phyloP scores from a whole-genome alignment of 2,329 filamentous ascomycete genomes.

The Neoarthrinium moseri region DNA sequence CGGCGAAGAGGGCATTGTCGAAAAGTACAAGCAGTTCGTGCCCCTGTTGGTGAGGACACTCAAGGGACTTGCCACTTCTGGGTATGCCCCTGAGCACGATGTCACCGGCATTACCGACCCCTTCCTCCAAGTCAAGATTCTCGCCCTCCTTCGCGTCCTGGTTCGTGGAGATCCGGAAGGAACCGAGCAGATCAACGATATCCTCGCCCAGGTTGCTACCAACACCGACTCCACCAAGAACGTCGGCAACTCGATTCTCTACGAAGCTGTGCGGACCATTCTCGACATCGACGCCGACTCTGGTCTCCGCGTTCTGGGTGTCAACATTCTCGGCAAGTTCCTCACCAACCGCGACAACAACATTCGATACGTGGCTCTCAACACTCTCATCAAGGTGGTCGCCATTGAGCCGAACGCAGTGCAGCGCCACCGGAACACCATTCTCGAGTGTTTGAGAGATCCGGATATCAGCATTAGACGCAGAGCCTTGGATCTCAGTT shows the following conservation, averaged over 20 bases:
- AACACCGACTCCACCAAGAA: conserved; percentile 99
- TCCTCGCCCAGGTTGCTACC: conserved; percentile 93
- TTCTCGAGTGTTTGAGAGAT: conserved; percentile 91
- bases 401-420: conserved; percentile 97
- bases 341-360: conserved; percentile 99
- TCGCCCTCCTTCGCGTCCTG: conserved; percentile 81
- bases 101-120: conserved; percentile 98
- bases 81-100: conserved; percentile 96
- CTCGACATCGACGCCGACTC: conserved; percentile 98
- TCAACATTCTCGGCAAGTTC: conserved; percentile 98
- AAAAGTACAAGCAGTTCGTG: conserved; percentile 87
- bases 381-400: conserved; percentile 96
- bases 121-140: conserved; percentile 95
- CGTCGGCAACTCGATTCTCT: conserved; percentile 95
- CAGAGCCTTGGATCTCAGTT: conserved; percentile 94
- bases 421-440: conserved; percentile 94
- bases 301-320: conserved; percentile 86
- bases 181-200: conserved; percentile 98
- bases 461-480: conserved; percentile 97
- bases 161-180: conserved; percentile 82
- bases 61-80: conserved; percentile 89
- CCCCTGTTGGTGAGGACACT: conserved; percentile 83
- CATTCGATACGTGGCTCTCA: conserved; percentile 95
- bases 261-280: conserved; percentile 95
- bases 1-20: conserved; percentile 84